A percentile compares a stretch with the other conserved stretches of the same genome.
These are phyloP conservation scores for Hymenoscyphus linearis DNA, from an alignment of 2,329 filamentous ascomycete species.

Conservation along the genomic window DNA sequence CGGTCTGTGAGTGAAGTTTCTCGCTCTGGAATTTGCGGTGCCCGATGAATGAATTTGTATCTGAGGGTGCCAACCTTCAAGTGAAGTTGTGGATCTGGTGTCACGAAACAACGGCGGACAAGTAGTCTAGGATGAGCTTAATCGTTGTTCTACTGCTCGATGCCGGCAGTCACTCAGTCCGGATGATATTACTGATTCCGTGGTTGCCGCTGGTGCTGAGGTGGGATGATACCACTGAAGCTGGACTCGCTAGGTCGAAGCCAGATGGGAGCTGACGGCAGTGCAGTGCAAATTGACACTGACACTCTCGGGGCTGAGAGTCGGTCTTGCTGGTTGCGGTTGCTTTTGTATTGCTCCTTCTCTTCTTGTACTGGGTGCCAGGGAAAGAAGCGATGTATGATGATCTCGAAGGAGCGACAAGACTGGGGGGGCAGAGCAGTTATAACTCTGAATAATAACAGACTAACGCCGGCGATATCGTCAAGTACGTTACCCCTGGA, in stretches of 20 bases:
- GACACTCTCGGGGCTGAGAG: slow-evolving; percentile 1
- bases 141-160: background rate
- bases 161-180: background rate
- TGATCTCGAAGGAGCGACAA: background rate
- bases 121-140: background rate
- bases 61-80: background rate
- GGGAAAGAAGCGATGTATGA: background rate
- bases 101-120: background rate
- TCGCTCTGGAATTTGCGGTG: background rate
- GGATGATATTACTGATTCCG: background rate
- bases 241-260: background rate
- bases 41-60: background rate
- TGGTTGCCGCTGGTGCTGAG: slow-evolving; percentile 1
- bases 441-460: slow-evolving; percentile 5
- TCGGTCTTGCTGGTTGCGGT: background rate
- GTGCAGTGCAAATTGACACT: background rate
- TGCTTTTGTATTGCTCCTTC: background rate
- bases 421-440: slow-evolving; percentile 1
- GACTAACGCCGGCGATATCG: slow-evolving; percentile 6
- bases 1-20: background rate
- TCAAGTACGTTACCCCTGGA: background rate
- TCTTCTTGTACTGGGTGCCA: background rate
- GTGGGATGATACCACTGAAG: background rate
- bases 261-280: background rate
- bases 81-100: background rate